Percentiles rank a stretch among this genome's conserved stretches.
phyloP scores from a whole-genome alignment of 306 rosid species.

The Sechiopsis laciniata region DNA sequence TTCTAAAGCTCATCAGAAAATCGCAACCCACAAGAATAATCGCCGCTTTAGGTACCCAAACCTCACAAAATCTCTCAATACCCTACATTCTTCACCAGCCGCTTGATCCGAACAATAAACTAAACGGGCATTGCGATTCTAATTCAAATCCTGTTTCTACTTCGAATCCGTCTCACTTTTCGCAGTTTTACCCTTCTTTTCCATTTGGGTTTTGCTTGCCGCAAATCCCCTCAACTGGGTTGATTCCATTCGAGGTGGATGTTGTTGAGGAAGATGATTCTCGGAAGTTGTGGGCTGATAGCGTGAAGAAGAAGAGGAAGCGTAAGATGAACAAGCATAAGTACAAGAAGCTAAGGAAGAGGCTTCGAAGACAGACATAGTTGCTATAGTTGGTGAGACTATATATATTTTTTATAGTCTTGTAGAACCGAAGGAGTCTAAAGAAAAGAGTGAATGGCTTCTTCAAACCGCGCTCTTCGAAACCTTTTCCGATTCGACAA shows the following conservation, averaged over 20 bases:
- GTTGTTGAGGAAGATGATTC: constrained; percentile 36
- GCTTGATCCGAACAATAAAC: constrained; percentile 16
- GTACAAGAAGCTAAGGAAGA: constrained; percentile 66
- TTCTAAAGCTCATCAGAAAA: constrained; percentile 50
- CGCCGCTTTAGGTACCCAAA: constrained; percentile 24
- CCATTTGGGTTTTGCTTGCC: constrained; percentile 47
- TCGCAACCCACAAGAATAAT: constrained; percentile 31
- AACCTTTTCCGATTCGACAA: too few relatives aligned
- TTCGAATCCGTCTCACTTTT: constrained; percentile 19
- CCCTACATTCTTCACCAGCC: constrained; percentile 23
- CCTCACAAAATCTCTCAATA: constrained; percentile 21
- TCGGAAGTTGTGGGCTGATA: constrained; percentile 61
- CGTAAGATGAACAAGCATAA: constrained; percentile 77
- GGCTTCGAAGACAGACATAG: constrained; percentile 55
- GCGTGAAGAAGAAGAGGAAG: constrained; percentile 86
- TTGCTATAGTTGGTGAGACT: constrained; percentile 26
- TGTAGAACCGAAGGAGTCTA: too few relatives aligned
- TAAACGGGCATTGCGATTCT: constrained; percentile 14
- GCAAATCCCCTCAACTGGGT: constrained; percentile 30
- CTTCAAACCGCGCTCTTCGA: too few relatives aligned
- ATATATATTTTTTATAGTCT: constrained; percentile 15
- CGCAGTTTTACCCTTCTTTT: constrained; percentile 44
- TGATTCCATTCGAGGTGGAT: constrained; percentile 27
- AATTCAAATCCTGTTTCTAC: constrained; percentile 10
- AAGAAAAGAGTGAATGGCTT: too few relatives aligned